Base-by-base conservation (phyloP, 768 basidiomycete species). In the Candolleomyces eurysporus region DNA sequence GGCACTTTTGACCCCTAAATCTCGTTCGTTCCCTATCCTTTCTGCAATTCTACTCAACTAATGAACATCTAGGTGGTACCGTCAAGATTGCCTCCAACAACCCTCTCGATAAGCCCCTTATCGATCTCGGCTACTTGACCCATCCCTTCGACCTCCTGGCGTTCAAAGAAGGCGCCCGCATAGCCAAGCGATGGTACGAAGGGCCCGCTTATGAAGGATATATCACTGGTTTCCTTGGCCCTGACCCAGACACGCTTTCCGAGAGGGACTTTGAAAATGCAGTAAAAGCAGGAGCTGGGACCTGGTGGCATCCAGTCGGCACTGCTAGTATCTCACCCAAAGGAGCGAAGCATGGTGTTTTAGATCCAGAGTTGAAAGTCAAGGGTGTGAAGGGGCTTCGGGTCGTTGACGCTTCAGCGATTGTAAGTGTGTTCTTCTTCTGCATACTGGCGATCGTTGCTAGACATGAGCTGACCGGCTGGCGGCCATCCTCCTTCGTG, bases 341-440 rank as follows among this genome's bases (percentile, higher is more conserved):
- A 22, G 59, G 62, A 43, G 68, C 69, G 0, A 46, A 50, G 9
- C 61, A 54, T 21, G 75, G 74, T 9, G 75, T 75, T 40, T 68
- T 75, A 3, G 69, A 75, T 60, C 67, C 75, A 2, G 65, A 73
- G 53, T 57, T 78, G 10, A 54, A 40, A 16, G 69, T 77, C 21
- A 75, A 76, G 59, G 69, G 70, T 4, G 66, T 67, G 1, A 36
- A 43, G 3, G 75, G 72, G 7, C 51, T 78, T 48, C 68, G 76
- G 8, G 63, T 78, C n/a, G 73, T 78, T 9, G 75, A 78, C 64
- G 71, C 68, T 14, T 75, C 73, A 14, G 67, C 67, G 60, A 40
- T 68, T 56, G 75, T 72, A 49, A 56, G 73, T 61, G 5, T 17
- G 13, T 43, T 43, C 9, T 46, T 50, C 4, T 26, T 36, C 36